Evolutionary conservation across 2,329 filamentous ascomycete species (phyloP).

Genomic region (Sarocladium kiliense): DNA sequence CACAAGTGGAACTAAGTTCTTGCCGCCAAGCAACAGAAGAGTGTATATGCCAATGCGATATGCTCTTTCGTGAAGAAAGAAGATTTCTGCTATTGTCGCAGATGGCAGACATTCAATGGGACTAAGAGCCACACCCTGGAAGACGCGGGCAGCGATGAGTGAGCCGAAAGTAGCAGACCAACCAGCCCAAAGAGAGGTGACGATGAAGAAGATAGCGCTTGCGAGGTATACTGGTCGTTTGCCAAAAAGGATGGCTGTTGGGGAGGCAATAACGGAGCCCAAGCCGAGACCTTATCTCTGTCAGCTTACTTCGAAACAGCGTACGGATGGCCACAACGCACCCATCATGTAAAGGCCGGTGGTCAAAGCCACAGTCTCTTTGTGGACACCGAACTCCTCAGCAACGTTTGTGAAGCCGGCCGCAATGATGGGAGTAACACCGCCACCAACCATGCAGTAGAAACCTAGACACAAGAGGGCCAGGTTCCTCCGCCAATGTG

Average conservation of each 20-base stretch:
- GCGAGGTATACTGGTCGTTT: conserved; percentile 72
- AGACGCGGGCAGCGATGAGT: conserved; percentile 73
- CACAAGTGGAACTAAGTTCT: conserved; percentile 83
- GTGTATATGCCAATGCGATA: conserved; percentile 94
- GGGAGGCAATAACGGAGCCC: conserved; percentile 78
- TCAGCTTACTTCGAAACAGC: not conserved
- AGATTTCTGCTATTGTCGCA: conserved; percentile 93
- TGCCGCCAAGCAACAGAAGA: conserved; percentile 78
- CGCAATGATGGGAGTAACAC: conserved; percentile 84
- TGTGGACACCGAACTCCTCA: conserved; percentile 55
- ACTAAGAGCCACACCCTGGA: conserved; percentile 83
- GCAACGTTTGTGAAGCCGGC: conserved; percentile 85
- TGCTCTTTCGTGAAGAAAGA: conserved; percentile 89
- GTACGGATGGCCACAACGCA: not conserved
- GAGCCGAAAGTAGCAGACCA: conserved; percentile 76
- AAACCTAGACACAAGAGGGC: conserved; percentile 80
- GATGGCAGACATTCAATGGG: conserved; percentile 90
- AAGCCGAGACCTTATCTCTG: conserved; percentile 57
- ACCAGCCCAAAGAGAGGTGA: conserved; percentile 78
- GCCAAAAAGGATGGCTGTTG: conserved; percentile 84
- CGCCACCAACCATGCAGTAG: conserved; percentile 89
- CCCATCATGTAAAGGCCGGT: conserved; percentile 92
- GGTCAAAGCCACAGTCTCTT: conserved; percentile 74
- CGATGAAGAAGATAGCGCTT: conserved; percentile 71
- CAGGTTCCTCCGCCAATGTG: conserved; percentile 70